Evolutionary conservation across 2,329 filamentous ascomycete genomes (phyloP), one percentile per base, ranked within the genome.

Genomic region (Aspergillus sergii): DNA sequence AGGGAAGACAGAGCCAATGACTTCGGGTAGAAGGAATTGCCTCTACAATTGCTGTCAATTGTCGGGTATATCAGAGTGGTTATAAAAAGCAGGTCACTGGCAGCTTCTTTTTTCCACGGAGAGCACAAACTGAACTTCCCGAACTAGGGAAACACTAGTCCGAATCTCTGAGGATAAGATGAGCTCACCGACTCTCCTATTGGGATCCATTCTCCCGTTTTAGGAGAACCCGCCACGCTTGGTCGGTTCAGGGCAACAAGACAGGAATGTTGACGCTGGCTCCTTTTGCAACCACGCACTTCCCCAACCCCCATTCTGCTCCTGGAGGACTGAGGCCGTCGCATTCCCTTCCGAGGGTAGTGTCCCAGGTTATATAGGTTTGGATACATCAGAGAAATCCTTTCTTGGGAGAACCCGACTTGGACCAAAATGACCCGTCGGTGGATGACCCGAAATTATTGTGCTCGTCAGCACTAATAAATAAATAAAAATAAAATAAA

Each of bases 11-110:
- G 12, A 21, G 19, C 48, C 28, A 51, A 51, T 34, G 19, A 6
- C 23, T 57, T 66, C 64, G 65, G 65, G 39, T 67, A 59, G 62
- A 64, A 54, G 62, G 66, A 64, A 64, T 45, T 48, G 45, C 46
- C 32, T 39, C 43, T 61, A 46, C 45, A 16, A 28, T 48, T 14
- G 45, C 11, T 48, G 45, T 46, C 23, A 16, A 48, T 14, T 28
- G 45, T 48, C 23, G 46, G 46, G 46, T 30, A 34, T 28, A 51
- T 19, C 28, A 34, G 11, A 34, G 48, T 51, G 19, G 28, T 23
- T 32, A 51, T 51, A 51, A 21, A 51, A 51, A 12, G 28, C 23
- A 41, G 16, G 46, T n/a, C 23, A n/a, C 14, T 14, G n/a, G n/a
- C 9, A 32, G 9, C 28, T 11, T 32, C 19, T 50, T 48, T 32